Evolutionary conservation across 768 basidiomycete species (phyloP).

Genomic region (Leccinum pellstonianum): DNA sequence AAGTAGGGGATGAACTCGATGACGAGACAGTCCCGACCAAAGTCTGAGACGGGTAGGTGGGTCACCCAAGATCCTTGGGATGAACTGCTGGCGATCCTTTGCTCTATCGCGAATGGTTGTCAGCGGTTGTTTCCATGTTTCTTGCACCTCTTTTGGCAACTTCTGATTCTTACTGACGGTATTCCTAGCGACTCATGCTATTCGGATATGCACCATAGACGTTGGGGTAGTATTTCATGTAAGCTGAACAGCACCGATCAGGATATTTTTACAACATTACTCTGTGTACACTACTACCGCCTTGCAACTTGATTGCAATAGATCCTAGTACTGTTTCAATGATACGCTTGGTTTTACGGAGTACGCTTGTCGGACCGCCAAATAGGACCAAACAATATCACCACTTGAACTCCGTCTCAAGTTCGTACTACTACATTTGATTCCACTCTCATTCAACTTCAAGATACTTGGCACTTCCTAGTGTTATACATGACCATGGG

Average conservation of each 20-base stretch:
- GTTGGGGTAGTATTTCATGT: background rate
- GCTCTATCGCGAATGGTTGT: constrained; percentile 31
- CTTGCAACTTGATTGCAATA: background rate
- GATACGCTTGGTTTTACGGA: background rate
- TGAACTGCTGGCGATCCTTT: constrained; percentile 35
- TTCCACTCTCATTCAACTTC: background rate
- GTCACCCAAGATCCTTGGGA: constrained; percentile 25
- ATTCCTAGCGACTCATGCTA: constrained; percentile 12
- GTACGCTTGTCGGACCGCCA: constrained; percentile 6
- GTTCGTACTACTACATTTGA: no score
- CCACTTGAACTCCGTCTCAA: background rate
- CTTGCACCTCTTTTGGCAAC: constrained; percentile 6
- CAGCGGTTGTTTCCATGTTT: constrained; percentile 32
- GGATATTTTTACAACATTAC: background rate
- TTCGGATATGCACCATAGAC: background rate
- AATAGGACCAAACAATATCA: constrained; percentile 24
- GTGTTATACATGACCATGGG: constrained; percentile 45
- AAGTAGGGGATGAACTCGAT: constrained; percentile 17
- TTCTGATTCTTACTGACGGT: background rate
- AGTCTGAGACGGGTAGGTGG: constrained; percentile 10
- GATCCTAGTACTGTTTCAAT: no score
- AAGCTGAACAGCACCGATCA: background rate
- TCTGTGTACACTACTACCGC: background rate
- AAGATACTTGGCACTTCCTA: background rate
- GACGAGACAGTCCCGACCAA: constrained; percentile 15